Percentiles rank a stretch among this genome's conserved stretches.
Evolutionary conservation across 108 stramenopile species (phyloP).

Genomic region (Nitzschia inconspicua): DNA sequence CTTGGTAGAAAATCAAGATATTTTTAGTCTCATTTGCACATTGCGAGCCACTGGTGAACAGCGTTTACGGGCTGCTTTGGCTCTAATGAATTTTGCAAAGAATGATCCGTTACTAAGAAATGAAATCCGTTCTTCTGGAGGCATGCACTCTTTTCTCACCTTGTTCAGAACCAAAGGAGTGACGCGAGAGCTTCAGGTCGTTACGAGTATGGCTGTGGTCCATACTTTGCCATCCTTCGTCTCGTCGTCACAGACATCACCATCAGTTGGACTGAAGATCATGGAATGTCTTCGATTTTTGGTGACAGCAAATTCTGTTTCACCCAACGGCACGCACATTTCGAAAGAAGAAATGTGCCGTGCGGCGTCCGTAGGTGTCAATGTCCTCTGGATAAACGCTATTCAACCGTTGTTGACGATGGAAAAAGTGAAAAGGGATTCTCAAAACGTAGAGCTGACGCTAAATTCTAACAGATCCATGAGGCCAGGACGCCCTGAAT

Average conservation of each 20-base stretch:
- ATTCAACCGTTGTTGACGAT: slow-evolving; percentile 30
- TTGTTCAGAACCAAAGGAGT: slow-evolving; percentile 32
- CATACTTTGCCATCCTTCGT: slow-evolving; percentile 51
- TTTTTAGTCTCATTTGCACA: slow-evolving; percentile 60
- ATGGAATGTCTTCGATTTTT: slow-evolving; percentile 56
- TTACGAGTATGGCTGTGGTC: slow-evolving; percentile 53
- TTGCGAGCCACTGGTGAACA: slow-evolving; percentile 38
- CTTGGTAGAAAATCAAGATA: slow-evolving; percentile 48
- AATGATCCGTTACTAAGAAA: slow-evolving; percentile 22
- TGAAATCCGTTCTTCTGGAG: slow-evolving; percentile 59
- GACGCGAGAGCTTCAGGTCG: slow-evolving; percentile 28
- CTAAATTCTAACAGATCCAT: slow-evolving; percentile 11
- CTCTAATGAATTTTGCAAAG: slow-evolving; percentile 49
- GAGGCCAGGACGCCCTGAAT: slow-evolving; percentile 2
- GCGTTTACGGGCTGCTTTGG: slow-evolving; percentile 39
- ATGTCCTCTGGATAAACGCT: slow-evolving; percentile 47
- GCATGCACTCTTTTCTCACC: slow-evolving; percentile 58
- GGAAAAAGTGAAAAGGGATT: slow-evolving; percentile 7
- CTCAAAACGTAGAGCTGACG: slow-evolving; percentile 1
- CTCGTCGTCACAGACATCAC: slow-evolving; percentile 22
- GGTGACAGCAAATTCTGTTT: slow-evolving; percentile 17
- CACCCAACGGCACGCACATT: slow-evolving; percentile 20
- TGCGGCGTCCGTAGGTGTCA: slow-evolving; percentile 40
- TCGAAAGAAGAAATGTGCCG: slow-evolving; percentile 40
- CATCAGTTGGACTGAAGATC: slow-evolving; percentile 33